Percentiles rank a stretch among this genome's conserved stretches.
These are phyloP conservation scores for Carex arenaria DNA, from an alignment of 202 grass and related monocot genomes.

Conservation along the genomic window DNA sequence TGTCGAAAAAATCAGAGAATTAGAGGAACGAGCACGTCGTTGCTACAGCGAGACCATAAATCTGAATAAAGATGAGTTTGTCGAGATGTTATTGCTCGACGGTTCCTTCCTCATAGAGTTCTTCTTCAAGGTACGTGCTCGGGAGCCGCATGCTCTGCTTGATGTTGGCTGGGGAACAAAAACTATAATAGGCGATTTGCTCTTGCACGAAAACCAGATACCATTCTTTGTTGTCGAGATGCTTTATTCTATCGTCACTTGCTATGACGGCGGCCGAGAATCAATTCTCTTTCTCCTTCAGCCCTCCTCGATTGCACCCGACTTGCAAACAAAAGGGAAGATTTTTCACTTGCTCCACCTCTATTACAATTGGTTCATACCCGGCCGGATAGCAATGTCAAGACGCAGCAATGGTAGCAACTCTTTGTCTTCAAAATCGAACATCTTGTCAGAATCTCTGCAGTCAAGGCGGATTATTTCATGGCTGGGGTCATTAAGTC, in stretches of 20 bases:
- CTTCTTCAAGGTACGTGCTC: background rate
- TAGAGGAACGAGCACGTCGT: constrained; percentile 38
- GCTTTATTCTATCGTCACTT: constrained; percentile 32
- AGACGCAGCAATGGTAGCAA: background rate
- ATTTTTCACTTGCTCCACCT: constrained; percentile 62
- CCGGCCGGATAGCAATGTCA: constrained; percentile 6
- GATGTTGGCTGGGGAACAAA: constrained; percentile 32
- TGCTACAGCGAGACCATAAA: constrained; percentile 40
- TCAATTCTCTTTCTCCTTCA: constrained; percentile 35
- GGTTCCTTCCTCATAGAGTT: constrained; percentile 21
- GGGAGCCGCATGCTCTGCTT: constrained; percentile 16
- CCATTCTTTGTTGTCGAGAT: constrained; percentile 5
- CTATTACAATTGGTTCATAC: constrained; percentile 75
- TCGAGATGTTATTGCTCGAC: constrained; percentile 18
- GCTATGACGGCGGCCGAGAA: background rate
- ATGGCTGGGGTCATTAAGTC: constrained; percentile 15
- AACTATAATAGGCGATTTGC: constrained; percentile 16
- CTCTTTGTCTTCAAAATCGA: background rate
- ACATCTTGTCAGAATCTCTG: background rate
- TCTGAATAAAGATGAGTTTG: constrained; percentile 5
- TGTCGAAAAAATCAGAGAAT: constrained; percentile 13
- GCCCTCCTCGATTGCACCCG: constrained; percentile 34
- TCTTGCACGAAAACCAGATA: constrained; percentile 20
- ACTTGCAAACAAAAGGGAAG: constrained; percentile 34
- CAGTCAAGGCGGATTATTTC: background rate